Evolutionary conservation across 192 early-diverging fungal genomes (phyloP), one percentile per base, ranked within the genome.

Genomic region (Coemansia sp.): DNA sequence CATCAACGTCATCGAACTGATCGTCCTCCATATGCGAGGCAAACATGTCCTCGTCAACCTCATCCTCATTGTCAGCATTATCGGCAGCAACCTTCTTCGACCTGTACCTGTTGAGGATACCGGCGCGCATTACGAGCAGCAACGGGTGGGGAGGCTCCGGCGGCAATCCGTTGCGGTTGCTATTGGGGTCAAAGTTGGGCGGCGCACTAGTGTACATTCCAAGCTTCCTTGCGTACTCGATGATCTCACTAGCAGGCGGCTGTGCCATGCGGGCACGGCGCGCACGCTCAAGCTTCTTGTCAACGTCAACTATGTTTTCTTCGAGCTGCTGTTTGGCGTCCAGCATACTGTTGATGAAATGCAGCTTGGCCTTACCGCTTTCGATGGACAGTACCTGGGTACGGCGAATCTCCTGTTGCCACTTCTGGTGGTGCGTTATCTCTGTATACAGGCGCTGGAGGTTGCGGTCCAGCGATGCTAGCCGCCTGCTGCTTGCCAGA

Each of bases 201-300:
- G 82, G 82, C 7, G 82, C 82, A 17, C 60, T 61, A 8, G 82
- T 80, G 40, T 62, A 83, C 57, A 62, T 71, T 65, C 82, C 79
- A 38, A 83, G 61, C 54, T 72, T 74, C 40, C 62, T 77, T n/a
- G 82, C 77, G 38, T 80, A 80, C 55, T 72, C 72, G 29, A 83
- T 68, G n/a, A 83, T 65, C 56, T 83, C 82, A 0, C 37, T 25
- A 0, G 74, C 68, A 19, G 38, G 30, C 22, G 72, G 72, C 31
- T 50, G 27, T 2, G 62, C 56, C 13, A 40, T 50, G 14, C 59
- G 37, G 1, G 77, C 77, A 0, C 28, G 17, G 4, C 44, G 50
- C 0, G 68, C 64, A 15, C 34, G 28, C 22, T 30, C 55, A 8
- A 80, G 40, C 29, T 53, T 70, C 45, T 62, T 68, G 2, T 64